A percentile compares a stretch with the other conserved stretches of the same genome.
These are phyloP conservation scores for Aspergillus asperescens DNA, from an alignment of 495 filamentous ascomycete genomes.

Conservation along the genomic window DNA sequence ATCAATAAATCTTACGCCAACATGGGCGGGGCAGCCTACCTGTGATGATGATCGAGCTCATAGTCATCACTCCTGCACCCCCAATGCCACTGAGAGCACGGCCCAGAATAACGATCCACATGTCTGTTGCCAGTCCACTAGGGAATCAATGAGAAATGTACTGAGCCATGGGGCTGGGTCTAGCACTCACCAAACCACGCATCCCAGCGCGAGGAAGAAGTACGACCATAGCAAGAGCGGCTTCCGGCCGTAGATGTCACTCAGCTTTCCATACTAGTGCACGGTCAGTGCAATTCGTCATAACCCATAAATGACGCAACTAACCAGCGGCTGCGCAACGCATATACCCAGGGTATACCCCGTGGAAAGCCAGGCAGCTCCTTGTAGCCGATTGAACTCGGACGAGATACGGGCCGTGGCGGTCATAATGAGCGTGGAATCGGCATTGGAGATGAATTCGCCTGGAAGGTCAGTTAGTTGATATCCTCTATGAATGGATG, in stretches of 20 bases:
- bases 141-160: not conserved
- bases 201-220: conserved; percentile 39
- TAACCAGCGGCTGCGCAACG: conserved; percentile 52
- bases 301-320: not conserved
- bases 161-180: not conserved
- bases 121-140: conserved; percentile 47
- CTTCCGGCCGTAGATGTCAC: conserved; percentile 45
- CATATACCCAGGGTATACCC: conserved; percentile 56
- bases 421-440: conserved; percentile 58
- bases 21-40: conserved; percentile 30
- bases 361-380: conserved; percentile 64
- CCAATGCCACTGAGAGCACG: conserved; percentile 56
- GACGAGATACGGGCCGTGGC: conserved; percentile 60
- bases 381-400: conserved; percentile 54
- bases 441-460: conserved; percentile 60
- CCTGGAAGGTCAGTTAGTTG: conserved; percentile 32
- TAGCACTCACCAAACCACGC: conserved; percentile 32
- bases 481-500: not conserved
- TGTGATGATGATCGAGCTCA: conserved; percentile 58
- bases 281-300: not conserved
- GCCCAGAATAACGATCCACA: conserved; percentile 53
- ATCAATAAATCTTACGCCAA: not conserved
- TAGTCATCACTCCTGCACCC: conserved; percentile 50
- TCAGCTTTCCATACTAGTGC: conserved; percentile 42
- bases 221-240: conserved; percentile 37